Base-by-base conservation (phyloP, 1,284 basidiomycete species). In the Austroboletus novae-zelandiae region DNA sequence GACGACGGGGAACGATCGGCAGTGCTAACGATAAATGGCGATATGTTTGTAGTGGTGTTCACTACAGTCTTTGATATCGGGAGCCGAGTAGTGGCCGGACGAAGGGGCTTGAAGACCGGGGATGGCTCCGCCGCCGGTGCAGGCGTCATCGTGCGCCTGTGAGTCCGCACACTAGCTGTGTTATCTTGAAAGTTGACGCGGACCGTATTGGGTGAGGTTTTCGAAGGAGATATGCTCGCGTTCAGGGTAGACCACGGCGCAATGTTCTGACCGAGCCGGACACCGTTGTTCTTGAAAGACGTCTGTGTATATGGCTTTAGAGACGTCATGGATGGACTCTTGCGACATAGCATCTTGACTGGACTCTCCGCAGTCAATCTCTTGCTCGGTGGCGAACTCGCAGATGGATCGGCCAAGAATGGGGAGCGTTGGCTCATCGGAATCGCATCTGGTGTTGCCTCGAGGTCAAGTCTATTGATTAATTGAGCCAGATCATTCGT, bases 401-500 rank as follows among this genome's bases (percentile, higher is more conserved):
- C 36, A 2, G 44, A 43, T 9, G 46, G 41, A 3, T 50, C 43
- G 10, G 29, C 30, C 1, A 55, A 41, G 43, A 54, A 54, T 0
- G 47, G 66, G 9, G 73, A 70, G 15, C 43, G 55, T 10, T 59
- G 53, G 31, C 57, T 57, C 23, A 68, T 51, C 0, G 80, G 79
- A 0, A 79, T 78, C 47, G 71, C 57, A 41, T 79, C 77, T 0
- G 87, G 88, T 0, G 88, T 89, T 4, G 85, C 84, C 59, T 89
- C 81, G 3, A 90, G 72, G 57, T 91, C 86, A 23, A 91, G 73
- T 18, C 78, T 77, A 56, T 83, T 86, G 66, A 91, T 87, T 13
- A 91, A 71, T 43, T 80, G 79, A 0, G 86, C 89, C 2, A 91
- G 74, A 40, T 91, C 89, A 47, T 88, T 81, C 0, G 88, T 90